Evolutionary conservation across 2,329 filamentous ascomycete genomes (phyloP), one percentile per base, ranked within the genome.

Genomic region (Hypoxylon sp.): DNA sequence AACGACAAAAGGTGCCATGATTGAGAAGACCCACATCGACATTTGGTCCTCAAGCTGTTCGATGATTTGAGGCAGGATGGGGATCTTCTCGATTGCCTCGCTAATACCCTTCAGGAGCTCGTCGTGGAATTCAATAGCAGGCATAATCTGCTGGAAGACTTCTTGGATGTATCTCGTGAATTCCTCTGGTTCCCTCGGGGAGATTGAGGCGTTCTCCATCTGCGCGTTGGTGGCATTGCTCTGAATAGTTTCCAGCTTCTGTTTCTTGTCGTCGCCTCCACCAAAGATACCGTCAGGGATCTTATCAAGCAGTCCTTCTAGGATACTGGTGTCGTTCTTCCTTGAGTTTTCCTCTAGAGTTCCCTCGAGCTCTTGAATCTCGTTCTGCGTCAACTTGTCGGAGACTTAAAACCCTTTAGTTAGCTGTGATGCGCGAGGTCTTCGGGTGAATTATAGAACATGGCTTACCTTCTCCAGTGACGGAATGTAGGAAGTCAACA

Each of bases 401-500:
- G 91, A 92, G 56, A 97, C 89, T 88, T 60, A 0, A n/a, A 0
- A 15, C 24, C 13, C 35, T 79, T 57, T 75, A 73, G 32, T 67
- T 63, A 65, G 59, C 46, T 50, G 35, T 47, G 7, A 39, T 39
- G 10, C 24, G 17, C 3, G 10, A 19, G 21, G n/a, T 35, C 24
- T n/a, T 2, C 19, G 13, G 17, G 3, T 50, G 39, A 54, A 29
- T 44, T 27, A 1, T 10, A 6, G 21, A 13, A 17, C 42, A 5
- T 39, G n/a, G 61, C 65, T 17, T 70, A 87, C 86, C 83, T 82
- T 91, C 89, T 65, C 89, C 88, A 50, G 88, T 92, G 31, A 97
- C 94, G 0, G 92, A 96, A 82, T 97, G 93, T 67, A 97, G 83
- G 82, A 98, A 98, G 76, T 98, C 95, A 13, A 97, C 94, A 70